Evolutionary conservation across 257 asterid genomes (phyloP), one percentile per base, ranked within the genome.

Genomic region (Jaltomata sinuosa): DNA sequence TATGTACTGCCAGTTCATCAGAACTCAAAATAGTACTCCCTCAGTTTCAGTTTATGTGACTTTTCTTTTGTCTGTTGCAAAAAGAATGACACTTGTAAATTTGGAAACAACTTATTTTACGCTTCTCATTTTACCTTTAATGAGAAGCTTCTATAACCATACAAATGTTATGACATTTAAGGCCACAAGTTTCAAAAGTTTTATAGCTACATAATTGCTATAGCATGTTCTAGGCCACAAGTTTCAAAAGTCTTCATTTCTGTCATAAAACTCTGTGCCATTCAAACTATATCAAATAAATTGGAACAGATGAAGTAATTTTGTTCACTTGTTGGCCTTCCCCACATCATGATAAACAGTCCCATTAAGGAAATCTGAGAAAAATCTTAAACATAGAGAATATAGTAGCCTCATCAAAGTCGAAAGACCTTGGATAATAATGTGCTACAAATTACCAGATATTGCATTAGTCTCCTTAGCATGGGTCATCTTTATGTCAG

Each of bases 401-500:
- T 81, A 59, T 11, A 25, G 40, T 19, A 62, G 62, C 40, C 69
- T 80, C 36, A 55, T 19, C 47, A 38, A 57, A 57, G 71, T 80
- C 6, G 64, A 80, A 80, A 80, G 38, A 42, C 32, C 74, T 19
- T 80, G 54, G 45, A 47, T 16, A 45, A 25, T 18, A 14, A 61
- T 40, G 16, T 52, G 8, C 45, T 11, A 22, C 40, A 27, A 54
- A 14, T 22, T 86, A 90, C 91, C 91, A 83, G 86, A 81, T 40
- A 22, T 15, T 34, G 80, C 53, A 82, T 34, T 82, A 79, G 72
- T 78, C 57, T 81, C 86, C 36, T 79, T 64, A 74, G 80, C 45
- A 76, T 67, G 82, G 67, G 90, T 53, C 83, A 52, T 71, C 85
- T 88, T 88, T 71, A 86, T 50, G 69, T 83, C 55, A 76, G 90